Base-by-base conservation (phyloP, 176 grass and related monocot genomes). In the Aechmea fasciata region DNA sequence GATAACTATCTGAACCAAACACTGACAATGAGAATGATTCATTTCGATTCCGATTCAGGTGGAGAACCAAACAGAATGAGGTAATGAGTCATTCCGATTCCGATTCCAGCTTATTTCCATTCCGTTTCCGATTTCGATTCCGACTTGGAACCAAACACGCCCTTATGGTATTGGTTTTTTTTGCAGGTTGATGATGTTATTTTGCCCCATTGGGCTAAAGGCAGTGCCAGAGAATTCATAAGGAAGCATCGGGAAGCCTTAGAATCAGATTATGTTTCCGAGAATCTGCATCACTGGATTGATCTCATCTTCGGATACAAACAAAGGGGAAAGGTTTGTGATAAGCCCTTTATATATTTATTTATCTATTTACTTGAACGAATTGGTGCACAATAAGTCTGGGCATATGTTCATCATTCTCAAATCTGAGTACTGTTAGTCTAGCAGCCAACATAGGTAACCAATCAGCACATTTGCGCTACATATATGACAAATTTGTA, bases 221-320 rank as follows among this genome's bases (percentile, higher is more conserved):
- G 94, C 50, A 99, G 94, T 78, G 51, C 55, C 3, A 89, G 94
- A 78, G 90, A 99, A 77, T 99, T 93, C 72, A 88, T 99, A 67
- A 85, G 69, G 77, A 99, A 90, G 72, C 94, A 99, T 69, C 94
- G 94, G 59, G 89, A 99, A 83, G 94, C 94, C 54, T 63, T 99
- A 82, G 94, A 99, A 73, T 99, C 90, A 66, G 89, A 99, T 71
- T 99, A 87, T 69, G 84, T 99, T 48, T 99, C 94, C 66, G 94
- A 99, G 69, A 99, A 99, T 88, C 80, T 99, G 59, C 94, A 99
- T 74, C 94, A 90, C 55, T 99, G 94, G 94, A 99, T 93, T 52
- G 89, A 99, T 80, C 82, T 99, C 71, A 99, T 99, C 77, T 99
- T 99, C 85, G 94, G 94, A 68, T 83, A 88, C 84, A 93, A 86